Evolutionary conservation across 495 filamentous ascomycete species (phyloP).

Genomic region (Aspergillus coremiiformis): DNA sequence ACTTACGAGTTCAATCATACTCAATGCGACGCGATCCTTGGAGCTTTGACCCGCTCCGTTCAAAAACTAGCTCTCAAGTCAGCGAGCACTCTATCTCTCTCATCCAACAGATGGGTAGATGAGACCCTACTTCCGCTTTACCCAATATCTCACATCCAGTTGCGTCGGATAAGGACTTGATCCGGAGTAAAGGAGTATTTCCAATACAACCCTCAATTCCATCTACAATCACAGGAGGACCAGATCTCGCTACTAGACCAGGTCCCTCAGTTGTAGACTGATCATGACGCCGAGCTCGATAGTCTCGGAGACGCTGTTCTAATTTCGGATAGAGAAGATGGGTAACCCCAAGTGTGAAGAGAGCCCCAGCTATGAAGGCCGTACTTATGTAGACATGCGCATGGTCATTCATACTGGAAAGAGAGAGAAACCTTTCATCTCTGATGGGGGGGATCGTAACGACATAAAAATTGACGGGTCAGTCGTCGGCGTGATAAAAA

Average conservation of each 20-base stretch:
- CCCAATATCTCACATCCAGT: slow-evolving; percentile 89
- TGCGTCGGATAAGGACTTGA: slow-evolving; percentile 82
- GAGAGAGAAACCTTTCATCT: too few relatives aligned
- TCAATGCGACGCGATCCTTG: slow-evolving; percentile 90
- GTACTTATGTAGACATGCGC: slow-evolving; percentile 46
- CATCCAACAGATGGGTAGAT: too few relatives aligned
- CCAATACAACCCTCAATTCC: slow-evolving; percentile 93
- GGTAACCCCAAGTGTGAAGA: slow-evolving; percentile 66
- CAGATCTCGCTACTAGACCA: slow-evolving; percentile 22
- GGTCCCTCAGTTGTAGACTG: slow-evolving; percentile 2
- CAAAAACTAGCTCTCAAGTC: slow-evolving; percentile 52
- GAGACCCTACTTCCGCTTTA: slow-evolving; percentile 90
- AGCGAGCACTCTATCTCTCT: neutral
- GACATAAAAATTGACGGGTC: too few relatives aligned
- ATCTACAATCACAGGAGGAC: slow-evolving; percentile 43
- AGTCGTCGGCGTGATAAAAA: too few relatives aligned
- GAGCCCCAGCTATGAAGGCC: slow-evolving; percentile 67
- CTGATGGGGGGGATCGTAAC: too few relatives aligned
- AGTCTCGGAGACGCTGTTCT: slow-evolving; percentile 51
- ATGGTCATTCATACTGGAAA: slow-evolving; percentile 21
- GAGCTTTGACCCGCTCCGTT: slow-evolving; percentile 94
- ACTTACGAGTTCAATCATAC: slow-evolving; percentile 68
- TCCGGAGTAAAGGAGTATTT: slow-evolving; percentile 82
- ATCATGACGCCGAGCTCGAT: slow-evolving; percentile 11
- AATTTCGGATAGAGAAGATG: slow-evolving; percentile 59